Percentiles rank a stretch among this genome's conserved stretches.
Evolutionary conservation across 2,329 filamentous ascomycete genomes (phyloP).

Genomic region (Paecilomyces dactylethromorphus): DNA sequence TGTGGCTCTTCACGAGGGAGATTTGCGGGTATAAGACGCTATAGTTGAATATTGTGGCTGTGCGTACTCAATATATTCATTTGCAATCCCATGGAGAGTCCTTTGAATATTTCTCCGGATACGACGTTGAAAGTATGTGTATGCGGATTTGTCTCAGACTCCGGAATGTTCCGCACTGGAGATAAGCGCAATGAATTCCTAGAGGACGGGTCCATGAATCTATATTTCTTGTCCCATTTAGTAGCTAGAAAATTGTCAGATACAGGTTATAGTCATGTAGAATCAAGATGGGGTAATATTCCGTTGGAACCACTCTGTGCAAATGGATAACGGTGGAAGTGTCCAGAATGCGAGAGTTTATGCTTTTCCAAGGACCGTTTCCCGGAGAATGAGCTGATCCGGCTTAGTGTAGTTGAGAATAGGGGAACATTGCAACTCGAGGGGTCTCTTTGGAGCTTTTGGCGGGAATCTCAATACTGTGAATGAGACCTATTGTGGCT

Average conservation of each 20-base stretch:
- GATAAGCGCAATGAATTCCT: background rate
- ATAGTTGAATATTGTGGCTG: background rate
- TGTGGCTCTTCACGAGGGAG: background rate
- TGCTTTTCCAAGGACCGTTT: background rate
- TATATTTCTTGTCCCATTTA: background rate
- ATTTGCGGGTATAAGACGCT: background rate
- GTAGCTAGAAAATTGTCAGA: background rate
- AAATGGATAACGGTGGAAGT: background rate
- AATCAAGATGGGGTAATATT: background rate
- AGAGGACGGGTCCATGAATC: background rate
- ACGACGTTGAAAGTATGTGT: background rate
- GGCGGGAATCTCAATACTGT: too few relatives aligned
- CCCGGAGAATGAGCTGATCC: background rate
- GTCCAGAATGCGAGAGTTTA: background rate
- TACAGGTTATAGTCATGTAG: background rate
- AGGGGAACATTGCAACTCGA: background rate
- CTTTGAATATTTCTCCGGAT: background rate
- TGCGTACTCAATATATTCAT: background rate
- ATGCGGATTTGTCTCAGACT: background rate
- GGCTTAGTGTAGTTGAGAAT: background rate
- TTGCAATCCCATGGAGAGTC: background rate
- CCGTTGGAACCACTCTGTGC: background rate
- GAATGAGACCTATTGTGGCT: too few relatives aligned
- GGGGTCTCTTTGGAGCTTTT: background rate
- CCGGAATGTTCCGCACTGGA: background rate